Conservation (phyloP, 768 basidiomycete species). For the Hebeloma cylindrosporum region DNA sequence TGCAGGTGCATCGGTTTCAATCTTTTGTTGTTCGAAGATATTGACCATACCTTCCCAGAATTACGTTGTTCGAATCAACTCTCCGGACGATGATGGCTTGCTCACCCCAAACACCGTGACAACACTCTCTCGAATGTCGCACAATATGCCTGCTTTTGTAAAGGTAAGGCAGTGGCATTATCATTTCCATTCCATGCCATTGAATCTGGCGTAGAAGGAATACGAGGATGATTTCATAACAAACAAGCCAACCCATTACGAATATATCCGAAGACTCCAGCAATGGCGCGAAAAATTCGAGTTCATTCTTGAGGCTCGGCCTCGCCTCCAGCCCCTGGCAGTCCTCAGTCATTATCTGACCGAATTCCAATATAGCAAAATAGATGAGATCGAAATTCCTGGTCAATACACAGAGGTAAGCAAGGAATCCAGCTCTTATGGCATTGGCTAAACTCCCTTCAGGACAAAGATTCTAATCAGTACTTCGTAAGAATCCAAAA, state of each 20-base stretch:
- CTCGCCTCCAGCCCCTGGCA: constrained; percentile 83
- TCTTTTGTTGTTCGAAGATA: constrained; percentile 1
- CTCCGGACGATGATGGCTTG: constrained; percentile 66
- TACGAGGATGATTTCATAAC: constrained; percentile 90
- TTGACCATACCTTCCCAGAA: constrained; percentile 42
- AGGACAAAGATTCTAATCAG: constrained; percentile 95
- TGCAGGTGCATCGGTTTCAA: constrained; percentile 51
- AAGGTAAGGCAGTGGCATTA: constrained; percentile 54
- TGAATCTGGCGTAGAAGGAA: constrained; percentile 55
- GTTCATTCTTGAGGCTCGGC: constrained; percentile 74
- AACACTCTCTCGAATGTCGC: constrained; percentile 59
- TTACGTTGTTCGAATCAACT: constrained; percentile 65
- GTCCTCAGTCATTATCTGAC: constrained; percentile 88
- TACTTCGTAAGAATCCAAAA: constrained; percentile 89
- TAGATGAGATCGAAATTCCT: constrained; percentile 98
- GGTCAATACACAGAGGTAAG: constrained; percentile 96
- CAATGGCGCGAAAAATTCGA: constrained; percentile 93
- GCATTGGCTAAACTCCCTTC: constrained; percentile 9
- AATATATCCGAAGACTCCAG: constrained; percentile 89
- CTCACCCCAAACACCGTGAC: constrained; percentile 53
- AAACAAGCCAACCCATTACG: constrained; percentile 74
- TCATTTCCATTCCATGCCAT: neutral
- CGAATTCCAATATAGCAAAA: constrained; percentile 97
- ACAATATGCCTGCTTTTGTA: constrained; percentile 55
- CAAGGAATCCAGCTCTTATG: neutral